Conservation (phyloP, 1,284 basidiomycete genomes). For the Pascua sp. region DNA sequence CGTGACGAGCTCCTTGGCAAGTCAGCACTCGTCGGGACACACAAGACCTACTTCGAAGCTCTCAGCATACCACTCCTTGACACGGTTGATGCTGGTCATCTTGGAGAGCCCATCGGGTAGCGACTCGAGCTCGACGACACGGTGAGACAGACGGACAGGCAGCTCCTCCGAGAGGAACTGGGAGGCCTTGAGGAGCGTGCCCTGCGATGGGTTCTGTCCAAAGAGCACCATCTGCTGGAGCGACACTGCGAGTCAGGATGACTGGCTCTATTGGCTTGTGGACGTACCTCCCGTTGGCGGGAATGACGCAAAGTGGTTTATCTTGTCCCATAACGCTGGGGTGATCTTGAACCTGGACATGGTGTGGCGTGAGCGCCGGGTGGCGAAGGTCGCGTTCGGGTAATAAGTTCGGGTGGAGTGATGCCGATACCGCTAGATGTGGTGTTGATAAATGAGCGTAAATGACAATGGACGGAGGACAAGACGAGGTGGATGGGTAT, state of each 20-base stretch:
- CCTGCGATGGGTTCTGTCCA: constrained; percentile 58
- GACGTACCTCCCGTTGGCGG: constrained; percentile 80
- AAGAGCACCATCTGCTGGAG: constrained; percentile 87
- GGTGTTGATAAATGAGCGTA: too few relatives aligned
- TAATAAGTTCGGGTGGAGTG: too few relatives aligned
- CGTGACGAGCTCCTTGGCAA: constrained; percentile 73
- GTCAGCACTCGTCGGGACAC: constrained; percentile 7
- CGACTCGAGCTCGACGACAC: constrained; percentile 93
- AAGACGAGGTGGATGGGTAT: too few relatives aligned
- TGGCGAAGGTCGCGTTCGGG: too few relatives aligned
- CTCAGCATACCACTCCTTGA: constrained; percentile 99
- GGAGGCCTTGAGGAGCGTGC: constrained; percentile 78
- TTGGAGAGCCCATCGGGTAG: constrained; percentile 86
- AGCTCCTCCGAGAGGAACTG: constrained; percentile 75
- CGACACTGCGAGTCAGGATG: constrained; percentile 59
- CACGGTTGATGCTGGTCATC: constrained; percentile 91
- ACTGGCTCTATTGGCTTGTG: not conserved
- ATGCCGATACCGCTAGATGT: too few relatives aligned
- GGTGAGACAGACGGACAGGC: constrained; percentile 89
- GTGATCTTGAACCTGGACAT: constrained; percentile 60
- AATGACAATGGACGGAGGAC: too few relatives aligned
- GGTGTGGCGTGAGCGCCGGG: not conserved
- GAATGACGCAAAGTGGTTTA: constrained; percentile 90
- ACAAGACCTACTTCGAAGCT: constrained; percentile 81
- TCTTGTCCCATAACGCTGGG: constrained; percentile 81